phyloP scores from a whole-genome alignment of 1,284 basidiomycete genomes.

The Vanrija humicola region DNA sequence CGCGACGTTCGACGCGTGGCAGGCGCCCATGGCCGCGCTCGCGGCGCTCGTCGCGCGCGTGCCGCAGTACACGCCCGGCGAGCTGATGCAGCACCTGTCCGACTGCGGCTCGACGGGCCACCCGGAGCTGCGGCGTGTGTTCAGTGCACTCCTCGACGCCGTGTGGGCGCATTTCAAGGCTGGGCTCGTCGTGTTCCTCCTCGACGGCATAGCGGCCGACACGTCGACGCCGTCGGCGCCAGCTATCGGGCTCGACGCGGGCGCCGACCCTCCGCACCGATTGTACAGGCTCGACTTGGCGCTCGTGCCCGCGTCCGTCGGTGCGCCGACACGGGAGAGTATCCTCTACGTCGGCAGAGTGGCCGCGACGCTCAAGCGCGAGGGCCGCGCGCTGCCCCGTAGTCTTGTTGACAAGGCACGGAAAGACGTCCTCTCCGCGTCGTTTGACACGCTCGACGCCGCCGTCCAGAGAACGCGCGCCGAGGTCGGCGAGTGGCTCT shows the following conservation, averaged over 20 bases:
- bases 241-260: conserved; percentile 56
- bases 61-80: conserved; percentile 62
- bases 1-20: conserved; percentile 77
- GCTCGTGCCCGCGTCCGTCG: conserved; percentile 69
- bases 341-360: conserved; percentile 83
- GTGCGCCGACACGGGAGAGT: conserved; percentile 66
- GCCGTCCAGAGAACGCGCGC: conserved; percentile 53
- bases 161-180: conserved; percentile 76
- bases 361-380: conserved; percentile 72
- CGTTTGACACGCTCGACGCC: conserved; percentile 68
- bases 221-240: conserved; percentile 39
- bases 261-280: conserved; percentile 45
- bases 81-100: conserved; percentile 69
- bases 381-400: conserved; percentile 69
- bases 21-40: conserved; percentile 69
- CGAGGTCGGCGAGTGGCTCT: conserved; percentile 63
- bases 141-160: conserved; percentile 61
- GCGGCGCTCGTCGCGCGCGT: conserved; percentile 61
- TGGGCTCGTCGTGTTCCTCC: conserved; percentile 69
- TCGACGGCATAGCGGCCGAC: conserved; percentile 60
- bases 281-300: conserved; percentile 55
- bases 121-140: conserved; percentile 65
- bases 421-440: conserved; percentile 60
- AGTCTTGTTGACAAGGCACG: conserved; percentile 63
- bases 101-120: conserved; percentile 68